Percentiles rank a stretch among this genome's conserved stretches.
Conservation (phyloP, 495 filamentous ascomycete species). For the Aspergillus cavernicola region DNA sequence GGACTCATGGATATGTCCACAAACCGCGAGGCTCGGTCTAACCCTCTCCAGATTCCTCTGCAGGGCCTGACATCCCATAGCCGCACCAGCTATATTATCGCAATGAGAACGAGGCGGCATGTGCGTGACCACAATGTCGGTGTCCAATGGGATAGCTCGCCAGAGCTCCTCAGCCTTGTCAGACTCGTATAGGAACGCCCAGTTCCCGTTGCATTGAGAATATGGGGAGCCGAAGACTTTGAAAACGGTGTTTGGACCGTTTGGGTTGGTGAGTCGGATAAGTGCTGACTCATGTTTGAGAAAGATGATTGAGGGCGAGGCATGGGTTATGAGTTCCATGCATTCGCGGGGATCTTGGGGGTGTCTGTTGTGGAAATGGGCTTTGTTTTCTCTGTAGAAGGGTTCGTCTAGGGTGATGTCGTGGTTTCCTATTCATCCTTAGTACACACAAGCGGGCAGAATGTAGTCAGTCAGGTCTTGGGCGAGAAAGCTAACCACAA, state of each 20-base stretch:
- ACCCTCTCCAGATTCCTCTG: constrained; percentile 34
- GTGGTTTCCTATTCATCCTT: constrained; percentile 62
- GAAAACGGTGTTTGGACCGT: constrained; percentile 63
- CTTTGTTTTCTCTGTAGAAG: constrained; percentile 57
- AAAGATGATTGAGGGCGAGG: constrained; percentile 57
- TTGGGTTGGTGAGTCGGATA: constrained; percentile 52
- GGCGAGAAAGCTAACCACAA: constrained; percentile 41
- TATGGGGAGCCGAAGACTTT: constrained; percentile 75
- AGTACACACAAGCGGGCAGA: not conserved
- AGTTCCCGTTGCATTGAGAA: constrained; percentile 57
- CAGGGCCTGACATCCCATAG: constrained; percentile 42
- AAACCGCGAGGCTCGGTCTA: constrained; percentile 43
- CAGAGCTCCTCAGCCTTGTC: constrained; percentile 48
- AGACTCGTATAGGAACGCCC: constrained; percentile 68
- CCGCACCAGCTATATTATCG: constrained; percentile 29
- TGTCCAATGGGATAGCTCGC: constrained; percentile 40
- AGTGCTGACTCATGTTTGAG: constrained; percentile 59
- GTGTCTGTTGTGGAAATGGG: constrained; percentile 56
- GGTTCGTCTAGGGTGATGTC: constrained; percentile 66
- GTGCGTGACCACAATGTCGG: constrained; percentile 48
- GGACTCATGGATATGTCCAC: constrained; percentile 50
- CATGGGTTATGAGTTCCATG: constrained; percentile 46
- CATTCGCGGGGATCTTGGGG: constrained; percentile 55
- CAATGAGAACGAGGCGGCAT: constrained; percentile 46
- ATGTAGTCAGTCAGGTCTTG: not conserved